Percentiles rank a stretch among this genome's conserved stretches.
Conservation (phyloP, 805 yeast species). For the Myxozyma vanderwaltii region DNA sequence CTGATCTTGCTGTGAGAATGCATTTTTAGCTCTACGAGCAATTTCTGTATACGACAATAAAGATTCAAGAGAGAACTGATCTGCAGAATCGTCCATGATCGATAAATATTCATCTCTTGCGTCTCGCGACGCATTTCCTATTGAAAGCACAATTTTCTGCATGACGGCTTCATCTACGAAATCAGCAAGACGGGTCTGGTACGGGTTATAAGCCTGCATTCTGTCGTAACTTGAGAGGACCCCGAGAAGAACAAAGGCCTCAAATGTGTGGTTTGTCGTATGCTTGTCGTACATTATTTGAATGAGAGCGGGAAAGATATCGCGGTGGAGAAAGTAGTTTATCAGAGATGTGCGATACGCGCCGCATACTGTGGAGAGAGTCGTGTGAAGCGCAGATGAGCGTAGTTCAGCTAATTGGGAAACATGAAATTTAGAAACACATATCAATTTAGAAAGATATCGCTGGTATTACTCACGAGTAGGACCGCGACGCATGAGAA, state of each 20-base stretch:
- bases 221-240: slow-evolving; percentile 44
- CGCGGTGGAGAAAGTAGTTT: slow-evolving; percentile 42
- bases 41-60: slow-evolving; percentile 22
- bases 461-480: slow-evolving; percentile 3
- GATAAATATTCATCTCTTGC: slow-evolving; percentile 21
- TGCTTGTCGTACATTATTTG: slow-evolving; percentile 39
- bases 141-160: slow-evolving; percentile 36
- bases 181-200: slow-evolving; percentile 45
- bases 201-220: slow-evolving; percentile 44
- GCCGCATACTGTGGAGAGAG: slow-evolving; percentile 40
- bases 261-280: slow-evolving; percentile 38
- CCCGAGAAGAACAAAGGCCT: slow-evolving; percentile 45
- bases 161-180: slow-evolving; percentile 45
- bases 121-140: slow-evolving; percentile 17
- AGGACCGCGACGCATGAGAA: slow-evolving; percentile 35
- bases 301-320: slow-evolving; percentile 45
- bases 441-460: not conserved
- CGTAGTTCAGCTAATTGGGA: slow-evolving; percentile 23
- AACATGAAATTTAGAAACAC: not conserved
- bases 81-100: slow-evolving; percentile 23
- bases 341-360: slow-evolving; percentile 42
- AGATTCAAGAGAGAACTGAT: slow-evolving; percentile 24
- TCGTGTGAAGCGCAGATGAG: slow-evolving; percentile 39
- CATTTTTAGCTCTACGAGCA: slow-evolving; percentile 23
- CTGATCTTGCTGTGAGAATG: slow-evolving; percentile 22